Percentiles rank a stretch among this genome's conserved stretches.
These are phyloP conservation scores for Wickerhamiella azymoides DNA, from an alignment of 805 yeast species.

Conservation along the genomic window DNA sequence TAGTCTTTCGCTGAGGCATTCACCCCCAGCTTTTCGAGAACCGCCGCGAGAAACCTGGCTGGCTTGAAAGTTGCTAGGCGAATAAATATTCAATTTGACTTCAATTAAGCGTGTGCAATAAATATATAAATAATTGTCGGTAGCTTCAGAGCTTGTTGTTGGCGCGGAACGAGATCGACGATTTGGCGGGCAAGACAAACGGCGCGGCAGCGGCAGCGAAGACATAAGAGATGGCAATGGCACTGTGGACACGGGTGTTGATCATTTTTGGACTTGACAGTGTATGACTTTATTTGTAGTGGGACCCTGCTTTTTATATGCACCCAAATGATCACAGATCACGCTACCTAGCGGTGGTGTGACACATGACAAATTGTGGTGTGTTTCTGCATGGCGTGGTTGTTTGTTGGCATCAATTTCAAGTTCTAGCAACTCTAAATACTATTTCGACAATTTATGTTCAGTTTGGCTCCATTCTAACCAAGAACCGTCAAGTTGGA, in stretches of 20 bases:
- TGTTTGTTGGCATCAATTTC: too few species aligned
- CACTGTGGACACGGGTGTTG: not conserved
- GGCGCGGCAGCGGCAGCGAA: conserved; percentile 5
- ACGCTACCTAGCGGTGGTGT: not conserved
- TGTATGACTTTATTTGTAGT: not conserved
- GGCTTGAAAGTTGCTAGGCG: too few species aligned
- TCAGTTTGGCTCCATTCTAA: too few species aligned
- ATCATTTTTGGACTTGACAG: not conserved
- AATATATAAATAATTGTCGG: too few species aligned
- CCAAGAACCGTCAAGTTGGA: too few species aligned
- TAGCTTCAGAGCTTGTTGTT: not conserved
- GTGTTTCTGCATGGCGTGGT: not conserved
- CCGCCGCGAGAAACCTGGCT: too few species aligned
- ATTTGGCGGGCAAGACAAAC: conserved; percentile 4
- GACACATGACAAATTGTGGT: not conserved
- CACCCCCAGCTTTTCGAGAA: too few species aligned
- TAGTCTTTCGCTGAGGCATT: too few species aligned
- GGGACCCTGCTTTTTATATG: not conserved
- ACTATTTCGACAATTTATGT: too few species aligned
- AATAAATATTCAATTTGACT: too few species aligned
- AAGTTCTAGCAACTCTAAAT: too few species aligned
- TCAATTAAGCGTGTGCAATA: not conserved
- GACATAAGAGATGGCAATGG: conserved; percentile 2
- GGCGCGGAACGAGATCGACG: not conserved
- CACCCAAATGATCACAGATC: not conserved